A percentile compares a stretch with the other conserved stretches of the same genome.
Evolutionary conservation across 1,284 basidiomycete genomes (phyloP).

Genomic region (Testicularia cyperi): DNA sequence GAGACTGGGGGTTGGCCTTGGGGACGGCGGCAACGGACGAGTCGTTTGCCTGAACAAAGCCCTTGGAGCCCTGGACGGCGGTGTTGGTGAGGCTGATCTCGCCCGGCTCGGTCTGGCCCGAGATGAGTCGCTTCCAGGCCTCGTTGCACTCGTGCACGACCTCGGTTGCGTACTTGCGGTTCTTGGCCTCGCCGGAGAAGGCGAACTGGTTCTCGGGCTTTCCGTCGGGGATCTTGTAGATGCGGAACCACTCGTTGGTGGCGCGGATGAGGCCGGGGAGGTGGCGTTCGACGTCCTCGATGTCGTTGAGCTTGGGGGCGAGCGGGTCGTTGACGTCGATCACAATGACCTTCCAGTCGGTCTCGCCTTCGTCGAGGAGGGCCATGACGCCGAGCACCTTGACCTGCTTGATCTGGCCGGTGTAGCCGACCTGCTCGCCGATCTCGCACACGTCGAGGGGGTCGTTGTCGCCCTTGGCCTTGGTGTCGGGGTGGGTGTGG

Average conservation of each 20-base stretch:
- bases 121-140: constrained; percentile 92
- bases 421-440: constrained; percentile 95
- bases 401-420: constrained; percentile 99
- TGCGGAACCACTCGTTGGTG: constrained; percentile 81
- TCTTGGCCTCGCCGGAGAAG: constrained; percentile 99
- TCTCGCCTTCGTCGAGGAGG: constrained; percentile 64
- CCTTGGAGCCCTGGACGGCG: constrained; percentile 74
- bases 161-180: constrained; percentile 93
- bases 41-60: constrained; percentile 68
- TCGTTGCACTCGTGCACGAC: constrained; percentile 99
- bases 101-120: constrained; percentile 67
- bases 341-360: constrained; percentile 64
- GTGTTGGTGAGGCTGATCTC: constrained; percentile 63
- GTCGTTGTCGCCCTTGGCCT: constrained; percentile 98
- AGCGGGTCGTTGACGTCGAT: constrained; percentile 96
- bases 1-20: constrained; percentile 66
- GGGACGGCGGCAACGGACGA: constrained; percentile 72
- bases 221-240: constrained; percentile 95
- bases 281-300: constrained; percentile 98
- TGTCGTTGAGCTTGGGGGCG: constrained; percentile 94
- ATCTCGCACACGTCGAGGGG: constrained; percentile 99
- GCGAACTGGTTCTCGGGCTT: constrained; percentile 99
- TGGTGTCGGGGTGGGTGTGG: constrained; percentile 88
- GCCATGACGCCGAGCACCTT: constrained; percentile 99
- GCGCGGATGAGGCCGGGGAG: constrained; percentile 81